A percentile compares a stretch with the other conserved stretches of the same genome.
phyloP scores from a whole-genome alignment of 148 eudicot species.

The Fallopia convolvulus region DNA sequence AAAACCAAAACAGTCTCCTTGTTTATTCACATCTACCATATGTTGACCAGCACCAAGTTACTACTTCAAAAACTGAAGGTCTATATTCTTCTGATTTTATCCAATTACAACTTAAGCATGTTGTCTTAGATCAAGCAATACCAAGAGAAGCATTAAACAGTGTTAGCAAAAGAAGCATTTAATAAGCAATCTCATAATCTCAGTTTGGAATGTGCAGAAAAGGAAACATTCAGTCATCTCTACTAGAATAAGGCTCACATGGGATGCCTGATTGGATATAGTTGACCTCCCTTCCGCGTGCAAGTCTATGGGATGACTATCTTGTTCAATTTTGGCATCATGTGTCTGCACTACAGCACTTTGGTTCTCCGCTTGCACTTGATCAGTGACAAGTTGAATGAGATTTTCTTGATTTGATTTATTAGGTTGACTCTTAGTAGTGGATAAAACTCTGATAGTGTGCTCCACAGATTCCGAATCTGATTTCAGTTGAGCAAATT shows the following conservation, averaged over 20 bases:
- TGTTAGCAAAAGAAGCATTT: background rate
- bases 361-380: constrained; percentile 3
- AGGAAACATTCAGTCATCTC: background rate
- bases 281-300: background rate
- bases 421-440: constrained; percentile 16
- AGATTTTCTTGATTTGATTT: constrained; percentile 23
- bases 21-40: background rate
- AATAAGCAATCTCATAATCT: background rate
- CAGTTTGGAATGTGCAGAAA: background rate
- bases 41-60: background rate
- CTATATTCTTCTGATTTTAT: background rate
- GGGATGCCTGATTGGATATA: constrained; percentile 1
- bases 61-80: background rate
- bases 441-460: constrained; percentile 25
- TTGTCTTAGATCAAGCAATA: background rate
- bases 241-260: background rate
- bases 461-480: constrained; percentile 30
- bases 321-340: constrained; percentile 12
- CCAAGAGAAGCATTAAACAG: background rate
- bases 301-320: background rate
- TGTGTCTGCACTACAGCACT: constrained; percentile 11
- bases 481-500: constrained; percentile 6
- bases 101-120: background rate
- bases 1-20: background rate
- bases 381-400: constrained; percentile 49